Evolutionary conservation across 768 basidiomycete species (phyloP).

Genomic region (Dioszegia crocea): DNA sequence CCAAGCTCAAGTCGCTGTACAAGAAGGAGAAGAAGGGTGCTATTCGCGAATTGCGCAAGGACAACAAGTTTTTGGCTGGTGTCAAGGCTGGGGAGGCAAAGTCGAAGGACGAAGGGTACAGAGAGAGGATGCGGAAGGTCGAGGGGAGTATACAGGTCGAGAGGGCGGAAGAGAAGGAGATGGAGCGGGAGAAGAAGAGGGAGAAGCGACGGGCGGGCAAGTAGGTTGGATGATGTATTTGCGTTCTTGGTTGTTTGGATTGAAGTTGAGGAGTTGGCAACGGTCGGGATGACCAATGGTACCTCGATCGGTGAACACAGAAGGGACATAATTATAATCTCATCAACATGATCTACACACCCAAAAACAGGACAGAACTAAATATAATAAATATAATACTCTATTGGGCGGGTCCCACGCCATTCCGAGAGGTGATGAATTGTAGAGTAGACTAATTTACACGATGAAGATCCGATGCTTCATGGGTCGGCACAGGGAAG

Average conservation of each 20-base stretch:
- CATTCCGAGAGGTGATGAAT: too few species aligned
- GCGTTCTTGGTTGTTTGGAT: not conserved
- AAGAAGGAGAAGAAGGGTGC: conserved; percentile 97
- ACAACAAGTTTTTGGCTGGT: conserved; percentile 82
- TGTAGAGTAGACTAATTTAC: too few species aligned
- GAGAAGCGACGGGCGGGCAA: conserved; percentile 14
- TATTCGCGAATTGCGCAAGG: conserved; percentile 91
- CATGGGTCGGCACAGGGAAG: too few species aligned
- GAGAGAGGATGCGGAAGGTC: conserved; percentile 75
- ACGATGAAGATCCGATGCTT: too few species aligned
- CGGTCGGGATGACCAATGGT: too few species aligned
- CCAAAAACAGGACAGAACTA: too few species aligned
- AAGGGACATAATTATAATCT: too few species aligned
- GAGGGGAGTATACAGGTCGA: conserved; percentile 64
- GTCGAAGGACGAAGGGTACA: conserved; percentile 79
- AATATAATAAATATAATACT: too few species aligned
- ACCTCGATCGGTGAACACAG: too few species aligned
- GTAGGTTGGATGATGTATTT: not conserved
- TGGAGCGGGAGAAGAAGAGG: conserved; percentile 58
- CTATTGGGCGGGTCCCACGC: too few species aligned
- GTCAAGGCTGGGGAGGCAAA: conserved; percentile 78
- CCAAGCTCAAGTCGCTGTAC: conserved; percentile 80
- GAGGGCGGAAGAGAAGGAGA: conserved; percentile 88
- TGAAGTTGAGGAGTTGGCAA: not conserved
- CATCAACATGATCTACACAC: too few species aligned